These are phyloP conservation scores for Beta macrorhiza DNA, from an alignment of 179 eudicot species.

Conservation along the genomic window DNA sequence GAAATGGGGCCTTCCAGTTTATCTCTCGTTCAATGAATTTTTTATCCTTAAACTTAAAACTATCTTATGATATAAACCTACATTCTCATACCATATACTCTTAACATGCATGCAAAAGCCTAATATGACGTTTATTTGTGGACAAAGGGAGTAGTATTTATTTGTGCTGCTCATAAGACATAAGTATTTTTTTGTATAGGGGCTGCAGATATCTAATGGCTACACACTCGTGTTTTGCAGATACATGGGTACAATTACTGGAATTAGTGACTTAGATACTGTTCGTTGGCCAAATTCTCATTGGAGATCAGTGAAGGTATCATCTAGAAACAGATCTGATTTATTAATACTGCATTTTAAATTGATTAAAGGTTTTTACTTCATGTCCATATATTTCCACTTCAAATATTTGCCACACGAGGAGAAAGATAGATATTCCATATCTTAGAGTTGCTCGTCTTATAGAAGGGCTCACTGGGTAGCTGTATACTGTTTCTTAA, in stretches of 20 bases:
- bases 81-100: too few relatives aligned
- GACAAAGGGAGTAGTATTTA: too few relatives aligned
- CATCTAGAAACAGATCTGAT: not conserved
- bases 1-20: too few relatives aligned
- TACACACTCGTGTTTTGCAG: constrained; percentile 40
- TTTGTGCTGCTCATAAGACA: not conserved
- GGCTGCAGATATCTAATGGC: constrained; percentile 2
- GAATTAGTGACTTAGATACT: constrained; percentile 87
- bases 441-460: not conserved
- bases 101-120: too few relatives aligned
- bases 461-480: not conserved
- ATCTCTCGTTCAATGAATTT: too few relatives aligned
- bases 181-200: not conserved
- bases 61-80: too few relatives aligned
- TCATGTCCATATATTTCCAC: not conserved
- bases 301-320: constrained; percentile 99
- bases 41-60: too few relatives aligned
- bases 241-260: constrained; percentile 99
- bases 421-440: not conserved
- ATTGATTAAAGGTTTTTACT: not conserved
- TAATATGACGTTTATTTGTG: not conserved
- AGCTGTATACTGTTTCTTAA: not conserved
- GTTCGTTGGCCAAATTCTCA: constrained; percentile 98
- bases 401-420: not conserved
- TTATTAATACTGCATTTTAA: not conserved